Conservation (phyloP, 2,329 filamentous ascomycete genomes). For the Trichoderma endophyticum region DNA sequence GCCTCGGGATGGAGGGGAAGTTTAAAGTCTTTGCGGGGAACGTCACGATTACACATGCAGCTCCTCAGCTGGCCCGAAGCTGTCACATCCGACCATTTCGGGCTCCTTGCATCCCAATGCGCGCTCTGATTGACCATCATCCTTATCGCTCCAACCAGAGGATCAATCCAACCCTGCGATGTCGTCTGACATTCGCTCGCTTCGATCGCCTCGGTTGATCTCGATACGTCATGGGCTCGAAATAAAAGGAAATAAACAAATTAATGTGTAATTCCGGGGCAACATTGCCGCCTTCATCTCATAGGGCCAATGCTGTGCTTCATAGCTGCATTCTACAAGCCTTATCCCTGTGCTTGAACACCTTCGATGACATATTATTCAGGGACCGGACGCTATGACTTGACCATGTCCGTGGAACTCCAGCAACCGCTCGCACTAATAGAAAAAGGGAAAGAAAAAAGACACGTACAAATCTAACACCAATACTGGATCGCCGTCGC, state of each 20-base stretch:
- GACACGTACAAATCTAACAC: background rate
- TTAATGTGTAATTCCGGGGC: background rate
- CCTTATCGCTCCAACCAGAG: background rate
- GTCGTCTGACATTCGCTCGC: background rate
- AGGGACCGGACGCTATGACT: background rate
- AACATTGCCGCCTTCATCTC: too few species aligned
- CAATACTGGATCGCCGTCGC: background rate
- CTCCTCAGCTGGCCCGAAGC: background rate
- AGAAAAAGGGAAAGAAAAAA: background rate
- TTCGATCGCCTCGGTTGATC: background rate
- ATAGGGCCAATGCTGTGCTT: background rate
- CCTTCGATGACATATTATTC: background rate
- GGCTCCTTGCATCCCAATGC: background rate
- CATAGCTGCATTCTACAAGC: background rate
- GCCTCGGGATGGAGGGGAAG: background rate
- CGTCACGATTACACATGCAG: conserved; percentile 12
- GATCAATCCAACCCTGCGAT: background rate
- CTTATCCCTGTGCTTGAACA: background rate
- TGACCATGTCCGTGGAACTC: background rate
- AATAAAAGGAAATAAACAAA: background rate
- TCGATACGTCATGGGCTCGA: background rate
- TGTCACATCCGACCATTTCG: background rate
- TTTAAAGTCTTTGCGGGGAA: conserved; percentile 6
- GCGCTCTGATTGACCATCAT: background rate
- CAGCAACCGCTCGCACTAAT: background rate